phyloP scores from a whole-genome alignment of 1,139 yeast genomes.

The Debaryomyces singareniensis region DNA sequence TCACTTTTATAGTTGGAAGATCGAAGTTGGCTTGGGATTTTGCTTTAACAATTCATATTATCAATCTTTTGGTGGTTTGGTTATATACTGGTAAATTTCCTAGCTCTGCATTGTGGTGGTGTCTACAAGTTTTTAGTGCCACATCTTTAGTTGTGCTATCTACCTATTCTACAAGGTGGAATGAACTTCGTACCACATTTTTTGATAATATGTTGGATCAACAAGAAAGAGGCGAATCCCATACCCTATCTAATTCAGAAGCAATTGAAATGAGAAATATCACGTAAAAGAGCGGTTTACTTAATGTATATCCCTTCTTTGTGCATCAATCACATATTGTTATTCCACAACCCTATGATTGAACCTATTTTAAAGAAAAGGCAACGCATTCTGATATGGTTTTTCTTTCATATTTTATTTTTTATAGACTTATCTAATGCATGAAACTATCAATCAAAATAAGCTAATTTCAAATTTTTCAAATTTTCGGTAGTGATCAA shows the following conservation, averaged over 20 bases:
- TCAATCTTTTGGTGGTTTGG: slow-evolving; percentile 70
- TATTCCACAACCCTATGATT: no score
- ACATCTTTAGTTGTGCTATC: slow-evolving; percentile 69
- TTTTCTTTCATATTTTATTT: no score
- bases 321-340: no score
- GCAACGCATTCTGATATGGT: no score
- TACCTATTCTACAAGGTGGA: slow-evolving; percentile 84
- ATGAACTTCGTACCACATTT: slow-evolving; percentile 79
- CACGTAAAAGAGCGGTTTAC: no score
- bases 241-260: not conserved
- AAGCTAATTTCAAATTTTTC: no score
- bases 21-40: slow-evolving; percentile 95
- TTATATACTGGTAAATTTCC: slow-evolving; percentile 63
- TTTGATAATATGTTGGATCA: slow-evolving; percentile 71
- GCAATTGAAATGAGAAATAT: not conserved
- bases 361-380: no score
- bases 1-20: slow-evolving; percentile 84
- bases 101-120: slow-evolving; percentile 74
- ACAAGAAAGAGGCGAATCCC: slow-evolving; percentile 31
- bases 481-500: no score
- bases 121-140: slow-evolving; percentile 63
- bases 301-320: no score
- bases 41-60: slow-evolving; percentile 81
- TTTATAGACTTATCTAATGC: no score
- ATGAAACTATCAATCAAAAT: no score